Percentiles rank a stretch among this genome's conserved stretches.
phyloP scores from a whole-genome alignment of 768 basidiomycete genomes.

The Leccinum variicolor region DNA sequence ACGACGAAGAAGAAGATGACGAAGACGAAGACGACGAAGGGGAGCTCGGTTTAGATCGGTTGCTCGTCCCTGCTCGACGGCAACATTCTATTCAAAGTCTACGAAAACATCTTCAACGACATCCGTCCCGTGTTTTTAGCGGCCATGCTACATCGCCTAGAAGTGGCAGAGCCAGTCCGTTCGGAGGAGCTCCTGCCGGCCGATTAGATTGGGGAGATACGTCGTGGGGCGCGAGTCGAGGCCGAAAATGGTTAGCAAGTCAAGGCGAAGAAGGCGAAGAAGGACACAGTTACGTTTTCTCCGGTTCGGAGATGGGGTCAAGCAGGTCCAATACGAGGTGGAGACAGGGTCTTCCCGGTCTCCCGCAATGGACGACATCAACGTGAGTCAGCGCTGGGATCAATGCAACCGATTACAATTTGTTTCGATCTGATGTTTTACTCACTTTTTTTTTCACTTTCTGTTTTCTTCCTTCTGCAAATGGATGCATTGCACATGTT shows the following conservation, averaged over 20 bases:
- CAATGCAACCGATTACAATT: neutral
- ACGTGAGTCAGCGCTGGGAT: slow-evolving; percentile 13
- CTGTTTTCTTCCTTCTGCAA: slow-evolving; percentile 10
- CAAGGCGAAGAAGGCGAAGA: slow-evolving; percentile 30
- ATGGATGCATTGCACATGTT: slow-evolving; percentile 10
- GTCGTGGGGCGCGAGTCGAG: slow-evolving; percentile 20
- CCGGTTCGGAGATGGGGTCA: slow-evolving; percentile 15
- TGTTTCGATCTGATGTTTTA: neutral
- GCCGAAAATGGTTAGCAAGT: slow-evolving; percentile 26
- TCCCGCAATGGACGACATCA: slow-evolving; percentile 28
- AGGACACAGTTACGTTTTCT: slow-evolving; percentile 21
- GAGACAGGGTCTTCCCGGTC: slow-evolving; percentile 32
- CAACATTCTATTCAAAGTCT: slow-evolving; percentile 74
- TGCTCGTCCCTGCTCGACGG: slow-evolving; percentile 67
- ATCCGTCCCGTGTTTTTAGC: slow-evolving; percentile 3
- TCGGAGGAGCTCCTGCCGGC: slow-evolving; percentile 3
- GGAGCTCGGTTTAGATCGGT: slow-evolving; percentile 61
- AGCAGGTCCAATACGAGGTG: slow-evolving; percentile 25
- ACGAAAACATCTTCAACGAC: slow-evolving; percentile 52
- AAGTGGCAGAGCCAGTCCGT: slow-evolving; percentile 18
- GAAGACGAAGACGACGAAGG: slow-evolving; percentile 46
- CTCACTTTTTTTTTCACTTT: neutral
- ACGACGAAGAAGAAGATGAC: slow-evolving; percentile 35
- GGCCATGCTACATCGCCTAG: slow-evolving; percentile 18
- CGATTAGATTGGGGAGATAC: slow-evolving; percentile 17